Base-by-base conservation (phyloP, 495 filamentous ascomycete genomes). In the Tuber umbilicatum region DNA sequence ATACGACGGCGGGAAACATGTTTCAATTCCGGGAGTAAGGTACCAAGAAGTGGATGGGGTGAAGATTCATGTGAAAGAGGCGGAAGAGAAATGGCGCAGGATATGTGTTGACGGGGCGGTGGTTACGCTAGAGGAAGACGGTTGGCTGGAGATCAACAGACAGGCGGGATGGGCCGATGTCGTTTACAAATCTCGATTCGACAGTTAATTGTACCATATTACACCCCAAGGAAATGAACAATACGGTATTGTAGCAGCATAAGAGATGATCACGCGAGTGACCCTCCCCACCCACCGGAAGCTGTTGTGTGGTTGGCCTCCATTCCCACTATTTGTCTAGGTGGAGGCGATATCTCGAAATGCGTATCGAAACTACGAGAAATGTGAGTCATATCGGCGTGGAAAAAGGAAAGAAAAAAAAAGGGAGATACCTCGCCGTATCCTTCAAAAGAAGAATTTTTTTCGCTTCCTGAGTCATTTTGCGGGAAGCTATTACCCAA, bases 71-170 rank as follows among this genome's bases (percentile, higher is more conserved):
- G 90, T 94, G 78, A 74, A 80, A 21, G 85, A 89, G 68, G 85
- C 82, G 43, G 88, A 91, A 70, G 81, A 88, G 64, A 85, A 88
- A 76, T 97, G 93, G 93, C 85, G 94, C 73, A 88, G 93, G 75
- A 88, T 96, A 2, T 98, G 94, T 81, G 85, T 98, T 37, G 94
- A 98, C 84, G 94, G 94, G 19, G 91, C 90, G 74, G 94, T 97
- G 76, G 87, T 97, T 16, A 87, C 86, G 73, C 81, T 97, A 27
- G 89, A 89, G 68, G 78, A 86, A 75, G 89, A 87, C 0, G 94
- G 94, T 10, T 91, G 88, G 88, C 88, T 95, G 84, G 87, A 89
- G 71, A 87, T 84, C 31, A 67, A 23, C 5, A 40, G 35, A 14
- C 55, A 40, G 10, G 50, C 31, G 55, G 68, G 68, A 2, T 68